A percentile compares a stretch with the other conserved stretches of the same genome.
Conservation (phyloP, 768 basidiomycete species). For the Lentinula sp. region DNA sequence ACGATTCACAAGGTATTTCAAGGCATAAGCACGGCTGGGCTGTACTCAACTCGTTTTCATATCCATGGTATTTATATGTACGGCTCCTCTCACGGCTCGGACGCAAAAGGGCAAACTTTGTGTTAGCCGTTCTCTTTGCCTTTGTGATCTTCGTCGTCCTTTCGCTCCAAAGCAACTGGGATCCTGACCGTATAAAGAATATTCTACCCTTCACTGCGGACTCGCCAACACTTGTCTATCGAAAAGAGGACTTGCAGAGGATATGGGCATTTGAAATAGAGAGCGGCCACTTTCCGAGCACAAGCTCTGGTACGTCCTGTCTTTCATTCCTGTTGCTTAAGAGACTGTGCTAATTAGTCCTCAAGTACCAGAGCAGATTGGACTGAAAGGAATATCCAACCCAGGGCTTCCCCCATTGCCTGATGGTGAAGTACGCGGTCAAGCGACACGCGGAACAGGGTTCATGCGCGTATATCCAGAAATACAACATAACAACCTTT, state of each 20-base stretch:
- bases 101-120: slow-evolving; percentile 30
- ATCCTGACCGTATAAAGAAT: slow-evolving; percentile 64
- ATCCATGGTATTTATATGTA: slow-evolving; percentile 55
- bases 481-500: slow-evolving; percentile 50
- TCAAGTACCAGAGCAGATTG: slow-evolving; percentile 67
- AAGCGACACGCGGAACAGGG: slow-evolving; percentile 59
- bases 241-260: slow-evolving; percentile 72
- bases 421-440: neutral
- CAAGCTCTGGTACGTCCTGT: slow-evolving; percentile 55
- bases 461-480: slow-evolving; percentile 75
- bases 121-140: slow-evolving; percentile 32
- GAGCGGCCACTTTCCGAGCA: slow-evolving; percentile 92
- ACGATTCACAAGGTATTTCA: neutral
- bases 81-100: slow-evolving; percentile 52
- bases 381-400: slow-evolving; percentile 51
- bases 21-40: neutral
- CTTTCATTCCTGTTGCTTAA: neutral
- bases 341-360: slow-evolving; percentile 3
- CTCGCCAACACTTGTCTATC: slow-evolving; percentile 68
- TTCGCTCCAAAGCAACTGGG: slow-evolving; percentile 36
- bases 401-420: slow-evolving; percentile 64
- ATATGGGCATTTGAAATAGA: slow-evolving; percentile 97
- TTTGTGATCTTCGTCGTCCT: slow-evolving; percentile 53
- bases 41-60: slow-evolving; percentile 37
- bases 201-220: slow-evolving; percentile 43